These are phyloP conservation scores for Prosopis cineraria DNA, from an alignment of 306 rosid genomes.

Conservation along the genomic window DNA sequence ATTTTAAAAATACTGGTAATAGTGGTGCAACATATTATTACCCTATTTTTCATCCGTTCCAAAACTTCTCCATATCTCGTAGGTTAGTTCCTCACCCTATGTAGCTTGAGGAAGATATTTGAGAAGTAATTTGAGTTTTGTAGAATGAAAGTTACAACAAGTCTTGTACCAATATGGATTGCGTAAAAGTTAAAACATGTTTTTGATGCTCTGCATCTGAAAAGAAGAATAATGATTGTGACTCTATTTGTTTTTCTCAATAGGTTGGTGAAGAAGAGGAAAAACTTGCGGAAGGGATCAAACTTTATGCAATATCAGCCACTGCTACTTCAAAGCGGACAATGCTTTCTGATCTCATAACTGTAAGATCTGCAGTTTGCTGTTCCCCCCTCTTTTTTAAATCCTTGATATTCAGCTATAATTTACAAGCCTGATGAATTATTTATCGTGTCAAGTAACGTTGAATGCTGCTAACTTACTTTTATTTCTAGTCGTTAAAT, in stretches of 20 bases:
- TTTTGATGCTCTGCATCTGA: conserved; percentile 22
- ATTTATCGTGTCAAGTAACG: conserved; percentile 10
- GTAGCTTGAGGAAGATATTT: background rate
- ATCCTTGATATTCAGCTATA: conserved; percentile 30
- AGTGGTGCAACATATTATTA: background rate
- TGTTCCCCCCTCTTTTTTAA: background rate
- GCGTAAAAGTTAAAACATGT: conserved; percentile 6
- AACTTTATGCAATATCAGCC: conserved; percentile 82
- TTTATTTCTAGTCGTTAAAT: background rate
- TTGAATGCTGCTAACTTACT: background rate
- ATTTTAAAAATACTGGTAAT: background rate
- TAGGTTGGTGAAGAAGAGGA: conserved; percentile 97
- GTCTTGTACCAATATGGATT: too few species aligned
- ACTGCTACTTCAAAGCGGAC: conserved; percentile 87
- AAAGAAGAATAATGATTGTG: conserved; percentile 11
- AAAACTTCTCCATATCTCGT: background rate
- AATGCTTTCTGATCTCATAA: conserved; percentile 92
- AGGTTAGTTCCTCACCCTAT: background rate
- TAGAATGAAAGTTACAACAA: conserved; percentile 21
- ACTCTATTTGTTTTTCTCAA: conserved; percentile 18
- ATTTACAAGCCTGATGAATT: conserved; percentile 5
- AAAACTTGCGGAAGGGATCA: conserved; percentile 98
- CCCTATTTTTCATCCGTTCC: background rate
- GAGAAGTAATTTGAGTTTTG: background rate
- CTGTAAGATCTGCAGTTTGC: conserved; percentile 56